Base-by-base conservation (phyloP, 2,329 filamentous ascomycete species). In the Ceratocystis papillata region DNA sequence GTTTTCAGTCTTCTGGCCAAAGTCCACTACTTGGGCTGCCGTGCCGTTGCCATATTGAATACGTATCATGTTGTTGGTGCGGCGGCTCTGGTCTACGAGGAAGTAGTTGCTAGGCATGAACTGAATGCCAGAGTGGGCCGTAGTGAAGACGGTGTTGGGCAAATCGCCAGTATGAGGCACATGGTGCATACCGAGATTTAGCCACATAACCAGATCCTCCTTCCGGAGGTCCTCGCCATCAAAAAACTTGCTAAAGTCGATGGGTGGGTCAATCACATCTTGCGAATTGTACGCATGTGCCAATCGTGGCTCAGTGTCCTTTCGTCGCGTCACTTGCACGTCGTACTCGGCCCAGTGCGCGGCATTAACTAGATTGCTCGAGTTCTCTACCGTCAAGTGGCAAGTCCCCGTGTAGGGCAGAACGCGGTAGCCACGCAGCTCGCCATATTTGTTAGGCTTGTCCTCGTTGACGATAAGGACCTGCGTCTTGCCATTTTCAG, bases 161-260 rank as follows among this genome's bases (percentile, higher is more conserved):
- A 72, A 64, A 20, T 71, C 71, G 59, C 70, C 70, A 1, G 80
- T 79, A 69, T 81, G 78, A 8, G 81, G 79, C n/a, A 83, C 72
- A 70, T 84, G 82, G 70, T 84, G 81, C 78, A 81, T 83, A 17
- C 82, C 82, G 6, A 77, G 69, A 68, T 77, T 83, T 67, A 83
- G 75, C 77, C 79, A 83, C 12, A 83, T 64, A 2, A 83, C 80
- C 10, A 80, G 80, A 28, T 69, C 69, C n/a, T 68, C 65, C 12
- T 68, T 62, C 57, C 67, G 64, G 7, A 69, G 64, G 30, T 25
- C 55, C 66, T 69, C 69, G 61, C 69, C 68, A 44, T 69, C 68
- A 25, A 80, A 76, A 69, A 80, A 79, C 61, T 76, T 76, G 41
- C 70, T 69, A 70, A 81, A 81, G 69, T 81, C 75, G 5, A 80